A percentile compares a stretch with the other conserved stretches of the same genome.
These are phyloP conservation scores for Penicillium sp. DNA, from an alignment of 2,329 filamentous ascomycete genomes.

Conservation along the genomic window DNA sequence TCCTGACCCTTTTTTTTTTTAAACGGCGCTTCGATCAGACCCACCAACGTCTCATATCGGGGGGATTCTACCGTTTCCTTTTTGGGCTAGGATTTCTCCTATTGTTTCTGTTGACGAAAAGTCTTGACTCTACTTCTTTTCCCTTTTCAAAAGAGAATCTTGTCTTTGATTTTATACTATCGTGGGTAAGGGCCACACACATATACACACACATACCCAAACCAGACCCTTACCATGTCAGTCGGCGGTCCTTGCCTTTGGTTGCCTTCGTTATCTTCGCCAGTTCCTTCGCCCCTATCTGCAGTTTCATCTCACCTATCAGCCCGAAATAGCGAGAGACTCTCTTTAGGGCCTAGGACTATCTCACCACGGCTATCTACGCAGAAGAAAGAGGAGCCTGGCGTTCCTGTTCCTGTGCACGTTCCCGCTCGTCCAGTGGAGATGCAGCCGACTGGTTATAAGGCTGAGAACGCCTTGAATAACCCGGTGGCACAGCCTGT, in stretches of 20 bases:
- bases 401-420: conserved; percentile 13
- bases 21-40: conserved; percentile 30
- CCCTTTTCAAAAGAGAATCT: neutral
- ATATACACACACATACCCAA: conserved; percentile 2
- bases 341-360: conserved; percentile 23
- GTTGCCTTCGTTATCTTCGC: conserved; percentile 35
- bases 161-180: conserved; percentile 5
- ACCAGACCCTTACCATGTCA: conserved; percentile 33
- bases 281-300: conserved; percentile 33
- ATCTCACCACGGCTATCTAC: conserved; percentile 22
- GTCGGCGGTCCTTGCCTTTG: conserved; percentile 40
- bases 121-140: neutral
- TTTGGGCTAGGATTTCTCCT: conserved; percentile 10
- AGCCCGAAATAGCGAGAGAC: conserved; percentile 28
- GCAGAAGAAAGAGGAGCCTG: conserved; percentile 24
- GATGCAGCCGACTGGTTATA: conserved; percentile 29
- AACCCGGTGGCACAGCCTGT: conserved; percentile 11
- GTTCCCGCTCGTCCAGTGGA: conserved; percentile 14
- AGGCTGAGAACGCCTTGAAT: conserved; percentile 33
- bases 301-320: conserved; percentile 32
- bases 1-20: conserved; percentile 22
- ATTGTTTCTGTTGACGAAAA: conserved; percentile 1
- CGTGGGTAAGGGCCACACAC: conserved; percentile 8
- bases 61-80: conserved; percentile 11
- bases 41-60: conserved; percentile 30